Evolutionary conservation across 1,284 basidiomycete species (phyloP), one percentile per base, ranked within the genome.

Genomic region (Taiwanofungus camphoratus): DNA sequence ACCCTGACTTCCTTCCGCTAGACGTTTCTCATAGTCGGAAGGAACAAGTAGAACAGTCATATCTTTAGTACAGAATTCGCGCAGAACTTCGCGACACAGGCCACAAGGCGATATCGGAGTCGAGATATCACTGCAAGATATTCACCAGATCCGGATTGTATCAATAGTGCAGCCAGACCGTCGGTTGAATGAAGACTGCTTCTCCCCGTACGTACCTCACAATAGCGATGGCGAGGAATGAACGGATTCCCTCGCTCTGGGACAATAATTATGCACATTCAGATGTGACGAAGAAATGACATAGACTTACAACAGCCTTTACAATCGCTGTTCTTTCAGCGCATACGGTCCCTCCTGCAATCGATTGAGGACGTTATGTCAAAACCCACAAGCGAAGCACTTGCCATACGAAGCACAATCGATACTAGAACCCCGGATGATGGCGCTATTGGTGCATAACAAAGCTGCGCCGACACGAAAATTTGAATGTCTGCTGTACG

Each of bases 321-420:
- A 89, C 83, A 39, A 94, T 70, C 0, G 91, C 92, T 0, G 90
- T 93, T 23, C 91, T 71, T 60, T 96, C 92, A 0, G 92, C 92
- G 53, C 92, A 96, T 47, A 94, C 91, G 0, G 81, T 75, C 6
- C 72, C 84, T 13, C 84, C 84, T 39, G 26, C 11, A 16, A 33
- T 8, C n/a, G 1, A 16, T 18, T 9, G 31, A n/a, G 16, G 11
- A 20, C 21, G 30, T 22, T 32, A 6, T 18, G 6, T 6, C 21
- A 3, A 4, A 3, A 29, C 3, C 21, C 15, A 36, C 31, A 29
- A 20, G 41, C 39, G 18, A 35, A 18, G 35, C 7, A 54, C 62
- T 41, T 16, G 87, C 92, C 87, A 59, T 92, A 93, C 0, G 88
- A 89, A 0, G 90, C 90, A 57, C 95, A 95, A 66, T 96, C 92